Base-by-base conservation (phyloP, 768 basidiomycete genomes). In the Clitopilus hobsonii region DNA sequence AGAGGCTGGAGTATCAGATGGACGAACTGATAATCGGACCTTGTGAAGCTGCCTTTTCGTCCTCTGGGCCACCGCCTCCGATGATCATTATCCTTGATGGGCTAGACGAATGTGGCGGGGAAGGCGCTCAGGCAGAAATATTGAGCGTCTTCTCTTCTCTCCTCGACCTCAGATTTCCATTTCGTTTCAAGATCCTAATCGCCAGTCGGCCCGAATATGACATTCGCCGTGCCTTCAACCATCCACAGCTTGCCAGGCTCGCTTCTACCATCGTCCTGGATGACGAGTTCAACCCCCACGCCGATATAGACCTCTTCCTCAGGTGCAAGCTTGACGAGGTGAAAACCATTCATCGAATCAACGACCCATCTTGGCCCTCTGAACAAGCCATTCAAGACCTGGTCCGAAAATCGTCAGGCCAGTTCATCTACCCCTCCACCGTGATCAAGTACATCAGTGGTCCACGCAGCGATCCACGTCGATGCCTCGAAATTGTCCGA, bases 401-500 rank as follows among this genome's bases (percentile, higher is more conserved):
- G 16, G 61, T 65, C 1, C 16, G 38, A 16, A 63, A 58, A 52
- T 63, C 66, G 2, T 58, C 58, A 0, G 65, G 64, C 2, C 62
- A 63, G 27, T 69, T 68, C 51, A 64, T 67, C 54, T 65, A 61
- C 53, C 65, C 67, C 2, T 60, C 69, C 0, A 68, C 67, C 2
- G 56, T 65, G 2, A 30, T 67, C 23, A 64, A 61, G 49, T 69
- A 60, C 41, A 53, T 70, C 30, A 58, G 59, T 20, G 56, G 60
- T 8, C 52, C 52, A 16, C 49, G 45, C 4, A 53, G 54, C 45
- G 41, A 48, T 10, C 63, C 64, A 11, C 38, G 38, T 5, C 49
- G 45, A 10, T 49, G 54, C n/a, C 53, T 64, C 23, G 49, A 61
- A 5, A 50, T 56, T 23, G 29, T 64, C 23, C 53, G 61, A 10